Evolutionary conservation across 176 grass and related monocot species (phyloP), one percentile per base, ranked within the genome.

Genomic region (Phoenix roebelenii): DNA sequence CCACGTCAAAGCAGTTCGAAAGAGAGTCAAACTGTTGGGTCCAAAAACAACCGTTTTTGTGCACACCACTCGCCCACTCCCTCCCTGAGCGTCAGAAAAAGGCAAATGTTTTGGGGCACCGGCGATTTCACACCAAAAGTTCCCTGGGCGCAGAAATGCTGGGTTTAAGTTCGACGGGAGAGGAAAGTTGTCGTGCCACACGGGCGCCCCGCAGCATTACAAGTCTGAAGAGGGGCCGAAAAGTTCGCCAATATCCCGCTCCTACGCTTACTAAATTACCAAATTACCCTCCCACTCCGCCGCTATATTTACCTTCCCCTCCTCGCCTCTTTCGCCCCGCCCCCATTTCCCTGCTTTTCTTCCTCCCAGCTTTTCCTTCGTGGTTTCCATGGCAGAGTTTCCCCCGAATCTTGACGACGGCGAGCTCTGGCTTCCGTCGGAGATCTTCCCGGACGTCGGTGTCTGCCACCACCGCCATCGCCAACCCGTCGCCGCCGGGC

Each of bases 391-490:
- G 70, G 58, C 70, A 3, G 70, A 62, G 50, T 72, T 62, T 16
- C 49, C 55, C 35, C 23, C 18, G 12, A 79, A 89, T 35, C 72
- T 81, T 32, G 81, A 85, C 35, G 74, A 85, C 63, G 63, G 77
- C 15, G 74, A 85, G 54, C 59, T 82, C 50, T 89, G 86, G 78
- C 67, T 85, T 25, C 78, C 82, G 50, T 68, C 59, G 22, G 86
- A 85, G 71, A 78, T 85, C 35, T 68, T 85, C 20, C 62, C 58
- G 0, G 86, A 89, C 75, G 67, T 89, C 61, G 86, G 86, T 66
- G 70, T 80, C 72, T 17, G 16, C 72, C 52, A 57, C 65, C 52
- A 18, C 4, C 52, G 51, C 50, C 32, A 12, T 6, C 26, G 26
- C 18, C 22, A 22, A 18, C 55, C 49, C 66, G 49, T 53, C 22